Percentiles rank a stretch among this genome's conserved stretches.
Evolutionary conservation across 441 rosid species (phyloP).

Genomic region (Erodium texanum): DNA sequence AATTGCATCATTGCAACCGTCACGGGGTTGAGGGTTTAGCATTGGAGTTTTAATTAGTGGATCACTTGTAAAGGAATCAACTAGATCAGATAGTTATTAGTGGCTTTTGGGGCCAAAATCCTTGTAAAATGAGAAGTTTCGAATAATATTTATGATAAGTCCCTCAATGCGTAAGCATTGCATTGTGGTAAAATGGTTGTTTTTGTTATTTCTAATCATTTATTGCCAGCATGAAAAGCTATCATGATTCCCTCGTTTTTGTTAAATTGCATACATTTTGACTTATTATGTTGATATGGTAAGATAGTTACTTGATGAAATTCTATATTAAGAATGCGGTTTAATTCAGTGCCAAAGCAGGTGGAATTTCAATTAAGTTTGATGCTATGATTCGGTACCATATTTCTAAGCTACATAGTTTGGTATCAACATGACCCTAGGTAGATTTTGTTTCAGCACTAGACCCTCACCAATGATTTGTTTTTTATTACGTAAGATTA

Average conservation of each 20-base stretch:
- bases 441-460: background rate
- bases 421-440: background rate
- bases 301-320: background rate
- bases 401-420: background rate
- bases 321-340: background rate
- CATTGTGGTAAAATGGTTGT: background rate
- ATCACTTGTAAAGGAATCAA: background rate
- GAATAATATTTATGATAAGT: background rate
- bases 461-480: background rate
- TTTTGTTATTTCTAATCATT: background rate
- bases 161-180: no score
- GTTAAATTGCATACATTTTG: background rate
- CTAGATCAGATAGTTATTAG: background rate
- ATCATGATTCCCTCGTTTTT: background rate
- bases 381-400: background rate
- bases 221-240: background rate
- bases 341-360: background rate
- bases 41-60: background rate
- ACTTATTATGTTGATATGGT: background rate
- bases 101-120: background rate
- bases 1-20: background rate
- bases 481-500: background rate
- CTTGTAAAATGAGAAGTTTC: background rate
- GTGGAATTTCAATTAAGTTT: background rate
- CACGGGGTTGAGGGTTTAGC: background rate